Evolutionary conservation across 2,329 filamentous ascomycete genomes (phyloP).

Genomic region (Huntiella savannae): DNA sequence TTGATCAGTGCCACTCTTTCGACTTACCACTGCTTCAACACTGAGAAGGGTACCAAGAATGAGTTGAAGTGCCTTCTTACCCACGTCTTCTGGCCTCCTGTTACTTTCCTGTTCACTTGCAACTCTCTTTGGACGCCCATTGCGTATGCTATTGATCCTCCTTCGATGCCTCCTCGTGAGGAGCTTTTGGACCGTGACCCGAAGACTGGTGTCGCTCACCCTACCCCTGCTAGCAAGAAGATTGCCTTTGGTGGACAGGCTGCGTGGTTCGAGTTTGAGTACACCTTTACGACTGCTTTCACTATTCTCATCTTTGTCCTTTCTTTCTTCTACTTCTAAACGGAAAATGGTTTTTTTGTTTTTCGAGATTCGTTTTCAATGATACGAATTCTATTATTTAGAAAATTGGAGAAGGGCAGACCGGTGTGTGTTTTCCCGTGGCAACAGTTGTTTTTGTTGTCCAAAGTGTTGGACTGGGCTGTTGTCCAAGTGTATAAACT

Average conservation of each 20-base stretch:
- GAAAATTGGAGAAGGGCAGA: background rate
- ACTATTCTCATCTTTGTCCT: constrained; percentile 30
- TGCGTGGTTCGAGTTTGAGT: constrained; percentile 37
- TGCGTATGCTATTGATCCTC: constrained; percentile 41
- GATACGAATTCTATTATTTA: background rate
- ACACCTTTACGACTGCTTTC: constrained; percentile 29
- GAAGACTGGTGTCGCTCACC: constrained; percentile 34
- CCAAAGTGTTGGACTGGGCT: no score
- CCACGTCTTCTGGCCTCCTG: constrained; percentile 42
- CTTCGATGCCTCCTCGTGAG: constrained; percentile 36
- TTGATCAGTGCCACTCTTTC: constrained; percentile 30
- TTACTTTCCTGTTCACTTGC: constrained; percentile 36
- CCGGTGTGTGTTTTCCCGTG: no score
- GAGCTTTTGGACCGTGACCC: constrained; percentile 35
- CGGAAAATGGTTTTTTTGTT: no score
- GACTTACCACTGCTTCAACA: constrained; percentile 29
- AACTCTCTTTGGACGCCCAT: constrained; percentile 39
- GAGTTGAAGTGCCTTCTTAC: constrained; percentile 35
- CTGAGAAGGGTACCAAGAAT: constrained; percentile 20
- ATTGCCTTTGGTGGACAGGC: constrained; percentile 33
- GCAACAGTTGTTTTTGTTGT: no score
- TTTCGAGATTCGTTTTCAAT: no score
- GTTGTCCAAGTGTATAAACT: no score
- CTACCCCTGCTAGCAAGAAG: constrained; percentile 31
- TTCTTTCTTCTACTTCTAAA: constrained; percentile 17